Conservation (phyloP, 306 rosid genomes). For the Benincasa hispida region DNA sequence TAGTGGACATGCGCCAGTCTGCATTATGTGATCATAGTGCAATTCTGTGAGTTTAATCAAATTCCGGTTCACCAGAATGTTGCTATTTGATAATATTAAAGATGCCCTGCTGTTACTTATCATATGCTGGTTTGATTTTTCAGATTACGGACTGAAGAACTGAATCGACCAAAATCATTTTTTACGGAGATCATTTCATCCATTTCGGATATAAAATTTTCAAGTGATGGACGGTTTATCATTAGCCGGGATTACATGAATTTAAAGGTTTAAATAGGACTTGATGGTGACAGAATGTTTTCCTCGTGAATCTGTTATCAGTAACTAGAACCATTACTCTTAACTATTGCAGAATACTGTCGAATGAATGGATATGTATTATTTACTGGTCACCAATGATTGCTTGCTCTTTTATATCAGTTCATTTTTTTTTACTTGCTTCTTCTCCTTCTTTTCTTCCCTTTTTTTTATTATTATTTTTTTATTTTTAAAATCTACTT, state of each 20-base stretch:
- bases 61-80: not conserved
- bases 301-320: not conserved
- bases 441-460: no score
- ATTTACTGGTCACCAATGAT: not conserved
- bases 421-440: not conserved
- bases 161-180: conserved; percentile 33
- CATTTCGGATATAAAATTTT: conserved; percentile 50
- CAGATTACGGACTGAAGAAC: conserved; percentile 44
- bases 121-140: conserved; percentile 18
- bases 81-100: not conserved
- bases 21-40: conserved; percentile 53
- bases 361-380: not conserved
- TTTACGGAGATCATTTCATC: conserved; percentile 42
- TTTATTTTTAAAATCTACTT: no score
- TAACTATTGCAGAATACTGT: not conserved
- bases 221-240: conserved; percentile 40
- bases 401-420: not conserved
- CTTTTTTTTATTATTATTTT: no score
- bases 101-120: conserved; percentile 11
- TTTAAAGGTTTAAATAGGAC: conserved; percentile 35
- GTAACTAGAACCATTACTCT: not conserved
- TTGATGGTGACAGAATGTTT: not conserved
- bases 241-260: conserved; percentile 62
- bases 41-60: conserved; percentile 30
- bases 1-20: conserved; percentile 60